Conservation (phyloP, 2,329 filamentous ascomycete genomes). For the Aspergillus candidus region DNA sequence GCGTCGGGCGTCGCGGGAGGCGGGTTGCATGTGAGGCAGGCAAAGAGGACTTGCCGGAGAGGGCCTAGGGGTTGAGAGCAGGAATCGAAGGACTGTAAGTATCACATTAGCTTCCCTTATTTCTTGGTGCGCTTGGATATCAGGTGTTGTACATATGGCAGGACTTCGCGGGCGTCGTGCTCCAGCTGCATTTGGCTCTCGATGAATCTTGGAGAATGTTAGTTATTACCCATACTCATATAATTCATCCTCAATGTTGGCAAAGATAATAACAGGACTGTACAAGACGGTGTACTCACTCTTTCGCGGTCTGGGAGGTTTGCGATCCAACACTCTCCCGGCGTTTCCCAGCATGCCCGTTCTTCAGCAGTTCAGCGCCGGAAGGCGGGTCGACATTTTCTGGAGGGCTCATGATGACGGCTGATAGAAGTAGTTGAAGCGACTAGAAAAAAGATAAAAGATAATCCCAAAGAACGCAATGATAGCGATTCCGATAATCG, state of each 20-base stretch:
- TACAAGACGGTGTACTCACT: constrained; percentile 42
- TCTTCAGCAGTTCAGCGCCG: constrained; percentile 9
- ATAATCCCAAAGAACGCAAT: background rate
- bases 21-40: constrained; percentile 90
- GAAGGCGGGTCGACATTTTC: constrained; percentile 6
- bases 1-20: constrained; percentile 58
- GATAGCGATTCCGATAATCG: too few species aligned
- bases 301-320: constrained; percentile 65
- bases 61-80: constrained; percentile 88
- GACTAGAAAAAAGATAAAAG: background rate
- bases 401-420: constrained; percentile 19
- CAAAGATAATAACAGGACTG: background rate
- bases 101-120: constrained; percentile 11
- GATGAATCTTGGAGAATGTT: constrained; percentile 60
- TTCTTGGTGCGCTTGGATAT: background rate
- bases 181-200: constrained; percentile 84
- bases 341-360: constrained; percentile 15
- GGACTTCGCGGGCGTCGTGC: constrained; percentile 86
- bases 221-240: background rate
- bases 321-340: constrained; percentile 45
- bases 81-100: constrained; percentile 72
- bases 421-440: background rate
- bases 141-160: constrained; percentile 67
- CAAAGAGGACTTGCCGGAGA: constrained; percentile 81
- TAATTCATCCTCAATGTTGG: background rate